Percentiles rank a stretch among this genome's conserved stretches.
phyloP scores from a whole-genome alignment of 2,329 filamentous ascomycete species.

The Ascochyta fabae region DNA sequence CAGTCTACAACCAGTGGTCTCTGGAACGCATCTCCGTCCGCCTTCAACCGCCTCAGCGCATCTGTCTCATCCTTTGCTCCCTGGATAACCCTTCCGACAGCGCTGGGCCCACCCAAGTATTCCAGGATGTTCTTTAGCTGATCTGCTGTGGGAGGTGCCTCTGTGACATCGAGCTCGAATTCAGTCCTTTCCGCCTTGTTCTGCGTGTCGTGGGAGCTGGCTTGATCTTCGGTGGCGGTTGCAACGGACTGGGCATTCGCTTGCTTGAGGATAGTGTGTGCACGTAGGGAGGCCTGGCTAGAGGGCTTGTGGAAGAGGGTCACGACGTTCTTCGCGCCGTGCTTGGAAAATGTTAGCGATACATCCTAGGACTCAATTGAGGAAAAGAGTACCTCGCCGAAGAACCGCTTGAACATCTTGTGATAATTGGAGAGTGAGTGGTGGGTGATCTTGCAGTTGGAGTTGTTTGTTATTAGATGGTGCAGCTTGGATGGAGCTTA shows the following conservation, averaged over 20 bases:
- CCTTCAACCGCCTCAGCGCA: conserved; percentile 79
- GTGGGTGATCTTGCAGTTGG: conserved; percentile 2
- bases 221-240: conserved; percentile 75
- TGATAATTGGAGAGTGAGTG: conserved; percentile 2
- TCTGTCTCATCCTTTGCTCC: conserved; percentile 78
- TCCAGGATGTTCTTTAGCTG: conserved; percentile 85
- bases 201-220: conserved; percentile 69
- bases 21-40: conserved; percentile 71
- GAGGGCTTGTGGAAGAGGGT: conserved; percentile 93
- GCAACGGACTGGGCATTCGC: conserved; percentile 72
- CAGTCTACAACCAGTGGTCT: conserved; percentile 86
- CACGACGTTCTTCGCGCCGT: conserved; percentile 73
- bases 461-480: conserved; percentile 18
- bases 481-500: conserved; percentile 23
- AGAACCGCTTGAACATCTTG: conserved; percentile 55
- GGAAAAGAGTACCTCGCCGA: conserved; percentile 50
- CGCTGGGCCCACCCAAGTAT: conserved; percentile 69
- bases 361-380: conserved; percentile 6
- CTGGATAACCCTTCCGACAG: conserved; percentile 70
- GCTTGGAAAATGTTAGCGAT: conserved; percentile 39
- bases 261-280: conserved; percentile 80
- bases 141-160: conserved; percentile 78
- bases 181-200: conserved; percentile 66
- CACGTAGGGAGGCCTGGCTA: conserved; percentile 73
- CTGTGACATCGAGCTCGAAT: conserved; percentile 87